These are phyloP conservation scores for Cicer pinnatifidum DNA, from an alignment of 306 rosid species.

Conservation along the genomic window DNA sequence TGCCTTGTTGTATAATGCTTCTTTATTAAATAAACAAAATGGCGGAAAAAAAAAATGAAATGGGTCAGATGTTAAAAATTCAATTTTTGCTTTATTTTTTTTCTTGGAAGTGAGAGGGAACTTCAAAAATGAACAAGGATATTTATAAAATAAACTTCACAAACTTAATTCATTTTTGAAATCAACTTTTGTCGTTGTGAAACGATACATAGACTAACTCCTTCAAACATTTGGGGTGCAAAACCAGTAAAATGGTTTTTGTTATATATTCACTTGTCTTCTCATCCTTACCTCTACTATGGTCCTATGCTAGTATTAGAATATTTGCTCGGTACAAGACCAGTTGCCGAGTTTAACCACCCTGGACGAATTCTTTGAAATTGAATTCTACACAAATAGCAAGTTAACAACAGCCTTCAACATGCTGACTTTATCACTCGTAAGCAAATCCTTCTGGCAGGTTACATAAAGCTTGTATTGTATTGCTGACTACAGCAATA, in stretches of 20 bases:
- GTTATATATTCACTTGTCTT: neutral
- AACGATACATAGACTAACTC: neutral
- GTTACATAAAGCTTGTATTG: constrained; percentile 68
- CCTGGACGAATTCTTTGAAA: constrained; percentile 8
- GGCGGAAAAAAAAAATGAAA: constrained; percentile 13
- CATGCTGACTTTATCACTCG: constrained; percentile 32
- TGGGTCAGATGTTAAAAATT: neutral
- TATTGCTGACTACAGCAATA: constrained; percentile 74
- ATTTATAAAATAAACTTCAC: no score
- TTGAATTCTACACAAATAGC: constrained; percentile 34
- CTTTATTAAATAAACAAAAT: no score
- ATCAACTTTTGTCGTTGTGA: neutral
- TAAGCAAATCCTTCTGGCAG: constrained; percentile 67
- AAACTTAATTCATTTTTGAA: no score
- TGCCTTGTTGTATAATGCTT: no score
- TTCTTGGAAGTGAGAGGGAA: neutral
- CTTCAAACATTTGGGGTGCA: neutral
- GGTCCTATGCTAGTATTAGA: neutral
- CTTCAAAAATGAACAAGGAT: no score
- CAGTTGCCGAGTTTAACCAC: constrained; percentile 8
- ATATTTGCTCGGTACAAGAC: neutral
- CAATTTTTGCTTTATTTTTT: neutral
- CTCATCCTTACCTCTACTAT: neutral
- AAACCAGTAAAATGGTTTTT: neutral
- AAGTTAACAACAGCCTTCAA: constrained; percentile 12